Percentiles rank a stretch among this genome's conserved stretches.
Conservation (phyloP, 495 filamentous ascomycete species). For the Aspergillus funiculosus region DNA sequence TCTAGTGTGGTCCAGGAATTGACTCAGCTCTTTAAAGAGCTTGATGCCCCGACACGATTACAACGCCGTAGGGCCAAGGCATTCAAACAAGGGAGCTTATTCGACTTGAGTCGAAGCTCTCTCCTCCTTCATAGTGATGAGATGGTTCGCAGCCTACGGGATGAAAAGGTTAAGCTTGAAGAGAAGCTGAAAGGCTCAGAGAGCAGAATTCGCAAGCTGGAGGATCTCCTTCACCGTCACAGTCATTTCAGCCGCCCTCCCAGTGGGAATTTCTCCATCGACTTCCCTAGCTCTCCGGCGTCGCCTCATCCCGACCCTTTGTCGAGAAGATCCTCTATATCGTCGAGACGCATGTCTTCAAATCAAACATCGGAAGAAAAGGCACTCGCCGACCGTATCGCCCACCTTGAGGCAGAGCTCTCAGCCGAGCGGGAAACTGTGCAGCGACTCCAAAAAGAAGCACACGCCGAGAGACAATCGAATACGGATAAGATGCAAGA, state of each 20-base stretch:
- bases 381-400: slow-evolving; percentile 58
- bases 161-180: slow-evolving; percentile 74
- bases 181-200: slow-evolving; percentile 80
- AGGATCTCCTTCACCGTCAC: slow-evolving; percentile 89
- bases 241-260: slow-evolving; percentile 65
- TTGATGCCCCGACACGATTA: slow-evolving; percentile 67
- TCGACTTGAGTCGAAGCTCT: slow-evolving; percentile 75
- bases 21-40: slow-evolving; percentile 55
- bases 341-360: slow-evolving; percentile 61
- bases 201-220: slow-evolving; percentile 83
- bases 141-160: slow-evolving; percentile 63
- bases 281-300: slow-evolving; percentile 43
- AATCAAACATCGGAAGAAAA: slow-evolving; percentile 62
- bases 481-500: slow-evolving; percentile 68
- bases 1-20: slow-evolving; percentile 51
- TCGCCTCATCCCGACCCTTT: slow-evolving; percentile 51
- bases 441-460: slow-evolving; percentile 53
- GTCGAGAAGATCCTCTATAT: slow-evolving; percentile 58
- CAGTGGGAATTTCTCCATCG: slow-evolving; percentile 58
- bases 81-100: slow-evolving; percentile 93
- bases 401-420: slow-evolving; percentile 79
- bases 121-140: slow-evolving; percentile 77
- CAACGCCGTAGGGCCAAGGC: slow-evolving; percentile 74
- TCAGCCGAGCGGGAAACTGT: slow-evolving; percentile 55
- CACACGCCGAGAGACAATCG: slow-evolving; percentile 60